Percentiles rank a stretch among this genome's conserved stretches.
phyloP scores from a whole-genome alignment of 2,329 filamentous ascomycete genomes.

The Fusarium hostae region DNA sequence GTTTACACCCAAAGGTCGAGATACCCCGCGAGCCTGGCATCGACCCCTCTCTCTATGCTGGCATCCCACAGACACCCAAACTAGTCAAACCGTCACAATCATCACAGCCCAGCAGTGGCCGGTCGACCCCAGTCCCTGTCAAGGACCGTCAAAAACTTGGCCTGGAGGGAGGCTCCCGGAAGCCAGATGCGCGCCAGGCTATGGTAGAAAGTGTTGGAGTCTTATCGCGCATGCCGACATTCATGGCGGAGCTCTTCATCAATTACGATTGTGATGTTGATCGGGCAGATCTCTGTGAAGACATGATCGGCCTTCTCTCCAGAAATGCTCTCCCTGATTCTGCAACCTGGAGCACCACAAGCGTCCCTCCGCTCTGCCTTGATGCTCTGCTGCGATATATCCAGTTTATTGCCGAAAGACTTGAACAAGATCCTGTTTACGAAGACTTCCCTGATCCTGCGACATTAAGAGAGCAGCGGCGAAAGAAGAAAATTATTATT shows the following conservation, averaged over 20 bases:
- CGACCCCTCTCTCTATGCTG: constrained; percentile 89
- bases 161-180: constrained; percentile 88
- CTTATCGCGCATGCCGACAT: constrained; percentile 90
- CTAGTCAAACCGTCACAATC: constrained; percentile 77
- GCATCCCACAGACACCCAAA: constrained; percentile 91
- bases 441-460: constrained; percentile 75
- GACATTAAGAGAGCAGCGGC: constrained; percentile 75
- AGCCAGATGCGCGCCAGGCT: constrained; percentile 94
- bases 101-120: constrained; percentile 80
- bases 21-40: constrained; percentile 93
- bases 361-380: constrained; percentile 92
- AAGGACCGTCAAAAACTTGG: constrained; percentile 93
- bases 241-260: constrained; percentile 94
- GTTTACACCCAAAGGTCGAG: constrained; percentile 91
- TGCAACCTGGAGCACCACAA: constrained; percentile 98
- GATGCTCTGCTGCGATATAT: constrained; percentile 92
- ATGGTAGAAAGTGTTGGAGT: constrained; percentile 98
- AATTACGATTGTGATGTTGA: constrained; percentile 98
- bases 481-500: constrained; percentile 88
- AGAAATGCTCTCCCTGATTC: constrained; percentile 97
- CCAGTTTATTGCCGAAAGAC: constrained; percentile 88
- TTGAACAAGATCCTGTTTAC: constrained; percentile 74
- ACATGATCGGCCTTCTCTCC: constrained; percentile 91
- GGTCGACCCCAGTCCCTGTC: constrained; percentile 88
- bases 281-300: constrained; percentile 90